A percentile compares a stretch with the other conserved stretches of the same genome.
phyloP scores from a whole-genome alignment of 2,329 filamentous ascomycete species.

The Xylaria polymorpha region DNA sequence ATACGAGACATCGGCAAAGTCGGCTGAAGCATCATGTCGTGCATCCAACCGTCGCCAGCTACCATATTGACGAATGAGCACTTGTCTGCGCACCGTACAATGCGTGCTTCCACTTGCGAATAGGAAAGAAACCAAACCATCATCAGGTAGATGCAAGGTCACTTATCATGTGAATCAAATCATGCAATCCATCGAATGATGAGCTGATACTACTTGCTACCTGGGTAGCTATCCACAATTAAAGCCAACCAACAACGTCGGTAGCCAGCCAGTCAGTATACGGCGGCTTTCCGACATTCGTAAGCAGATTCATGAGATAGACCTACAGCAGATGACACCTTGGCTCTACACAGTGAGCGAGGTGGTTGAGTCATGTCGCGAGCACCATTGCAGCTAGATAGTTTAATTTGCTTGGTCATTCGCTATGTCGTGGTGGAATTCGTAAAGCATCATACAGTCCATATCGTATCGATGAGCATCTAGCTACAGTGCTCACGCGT shows the following conservation, averaged over 20 bases:
- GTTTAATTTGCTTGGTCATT: conserved; percentile 2
- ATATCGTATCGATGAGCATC: not conserved
- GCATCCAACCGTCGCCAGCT: conserved; percentile 6
- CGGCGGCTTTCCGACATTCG: not conserved
- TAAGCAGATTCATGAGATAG: not conserved
- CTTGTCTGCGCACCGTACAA: not conserved
- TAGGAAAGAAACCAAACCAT: not conserved
- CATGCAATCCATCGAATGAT: conserved; percentile 29
- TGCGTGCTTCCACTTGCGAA: conserved; percentile 2
- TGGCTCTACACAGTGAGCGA: not conserved
- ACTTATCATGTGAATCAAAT: not conserved
- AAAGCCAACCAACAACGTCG: not conserved
- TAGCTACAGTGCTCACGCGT: conserved; percentile 26
- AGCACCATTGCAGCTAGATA: not conserved
- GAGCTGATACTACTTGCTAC: conserved; percentile 3
- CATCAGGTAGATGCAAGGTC: not conserved
- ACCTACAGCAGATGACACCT: not conserved
- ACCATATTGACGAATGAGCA: not conserved
- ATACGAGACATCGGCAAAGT: conserved; percentile 11
- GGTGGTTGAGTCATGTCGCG: not conserved
- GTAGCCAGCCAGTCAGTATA: not conserved
- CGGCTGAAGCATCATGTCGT: conserved; percentile 25
- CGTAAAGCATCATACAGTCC: conserved; percentile 4
- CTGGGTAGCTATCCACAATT: not conserved
- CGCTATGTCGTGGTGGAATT: conserved; percentile 5